Conservation (phyloP, 148 eudicot species). For the Cornus suecica region DNA sequence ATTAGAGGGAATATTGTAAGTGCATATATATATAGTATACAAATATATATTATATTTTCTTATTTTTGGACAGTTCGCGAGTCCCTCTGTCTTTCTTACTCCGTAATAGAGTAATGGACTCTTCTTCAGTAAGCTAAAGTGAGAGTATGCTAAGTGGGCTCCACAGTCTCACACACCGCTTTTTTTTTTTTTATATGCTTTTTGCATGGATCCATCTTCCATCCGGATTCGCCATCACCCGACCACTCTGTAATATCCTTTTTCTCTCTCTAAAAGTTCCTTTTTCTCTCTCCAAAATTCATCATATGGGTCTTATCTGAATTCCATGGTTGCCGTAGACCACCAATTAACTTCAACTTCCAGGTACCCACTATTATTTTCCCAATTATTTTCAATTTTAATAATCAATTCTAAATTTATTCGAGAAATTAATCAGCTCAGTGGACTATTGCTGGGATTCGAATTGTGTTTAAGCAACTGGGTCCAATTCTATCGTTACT, state of each 20-base stretch:
- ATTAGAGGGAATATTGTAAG: too few species aligned
- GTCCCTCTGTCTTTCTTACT: too few species aligned
- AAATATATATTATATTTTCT: too few species aligned
- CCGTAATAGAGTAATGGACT: too few species aligned
- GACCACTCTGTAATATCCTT: neutral
- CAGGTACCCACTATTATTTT: slow-evolving; percentile 9
- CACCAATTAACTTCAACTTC: neutral
- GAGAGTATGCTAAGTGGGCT: slow-evolving; percentile 7
- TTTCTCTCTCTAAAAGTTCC: neutral
- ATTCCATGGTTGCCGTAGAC: slow-evolving; percentile 1
- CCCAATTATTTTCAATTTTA: neutral
- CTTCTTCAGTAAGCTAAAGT: neutral
- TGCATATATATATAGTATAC: too few species aligned
- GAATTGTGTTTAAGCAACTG: neutral
- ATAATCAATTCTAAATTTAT: neutral
- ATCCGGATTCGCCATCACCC: neutral
- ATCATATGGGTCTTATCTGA: slow-evolving; percentile 2
- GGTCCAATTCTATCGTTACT: neutral
- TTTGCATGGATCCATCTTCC: slow-evolving; percentile 6
- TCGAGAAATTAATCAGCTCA: neutral
- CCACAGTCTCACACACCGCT: slow-evolving; percentile 2
- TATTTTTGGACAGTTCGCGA: too few species aligned
- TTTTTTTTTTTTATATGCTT: neutral
- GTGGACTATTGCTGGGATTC: neutral
- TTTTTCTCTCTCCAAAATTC: neutral